Evolutionary conservation across 805 yeast genomes (phyloP), one percentile per base, ranked within the genome.

Genomic region (Suhomyces sp.): DNA sequence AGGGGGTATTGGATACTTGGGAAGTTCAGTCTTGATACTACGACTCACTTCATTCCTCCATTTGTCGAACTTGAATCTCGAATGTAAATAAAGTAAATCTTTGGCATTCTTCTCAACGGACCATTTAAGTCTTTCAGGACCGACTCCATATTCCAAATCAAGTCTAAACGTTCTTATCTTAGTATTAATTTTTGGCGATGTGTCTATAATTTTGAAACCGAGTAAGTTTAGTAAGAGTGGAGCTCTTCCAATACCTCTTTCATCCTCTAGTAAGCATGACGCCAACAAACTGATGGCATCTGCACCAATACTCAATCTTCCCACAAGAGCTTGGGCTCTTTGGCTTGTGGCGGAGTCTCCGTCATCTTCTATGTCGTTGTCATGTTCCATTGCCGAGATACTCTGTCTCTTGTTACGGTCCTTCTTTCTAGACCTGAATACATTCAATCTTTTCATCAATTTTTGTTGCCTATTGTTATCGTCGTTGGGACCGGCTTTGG

Each of bases 61-160:
- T 29, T 49, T 51, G 2, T 74, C 66, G 7, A 81, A 65, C 51
- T 78, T 81, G 43, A 90, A 65, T 36, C 77, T 73, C 13, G 83
- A 75, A 55, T 90, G 95, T 36, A 91, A 67, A 17, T 70, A 70
- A n/a, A 76, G 62, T 27, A 93, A 67, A 43, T 88, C 96, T 47
- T 79, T 77, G 31, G 81, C 76, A 15, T 79, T 82, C 48, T 82
- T 83, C 19, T 77, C 70, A 5, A 93, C 76, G 1, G 81, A 68
- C 98, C 98, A 93, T 47, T 77, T 76, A 48, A 88, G 65, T 35
- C 88, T 63, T 37, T 81, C 77, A 5, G 79, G 76, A 2, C 96
- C 96, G 20, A 88, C 77, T 5, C 98, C 98, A 53, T 93, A 93
- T 53, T 90, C 96, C 28, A 93, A 65, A 31, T 83, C 85, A n/a